Percentiles rank a stretch among this genome's conserved stretches.
Conservation (phyloP, 192 early-diverging fungal genomes). For the Umbelopsis isabellina region DNA sequence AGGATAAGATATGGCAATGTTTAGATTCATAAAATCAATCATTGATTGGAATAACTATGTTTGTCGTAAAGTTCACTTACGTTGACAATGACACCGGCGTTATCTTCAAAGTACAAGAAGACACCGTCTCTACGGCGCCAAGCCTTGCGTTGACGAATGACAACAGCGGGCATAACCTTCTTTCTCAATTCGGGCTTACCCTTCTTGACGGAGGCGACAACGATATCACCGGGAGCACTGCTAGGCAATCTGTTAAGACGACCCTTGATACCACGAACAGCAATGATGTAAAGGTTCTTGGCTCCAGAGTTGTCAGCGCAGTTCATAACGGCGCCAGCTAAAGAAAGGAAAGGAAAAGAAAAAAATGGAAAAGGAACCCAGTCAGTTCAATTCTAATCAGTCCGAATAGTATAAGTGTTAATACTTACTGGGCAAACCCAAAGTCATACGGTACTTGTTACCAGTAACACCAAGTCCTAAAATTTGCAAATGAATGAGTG, state of each 20-base stretch:
- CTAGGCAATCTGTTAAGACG: slow-evolving; percentile 97
- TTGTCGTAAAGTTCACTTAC: not conserved
- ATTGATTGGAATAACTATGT: too few species aligned
- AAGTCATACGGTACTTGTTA: slow-evolving; percentile 99
- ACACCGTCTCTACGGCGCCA: slow-evolving; percentile 99
- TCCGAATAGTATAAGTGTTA: too few species aligned
- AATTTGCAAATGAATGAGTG: too few species aligned
- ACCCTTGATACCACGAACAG: slow-evolving; percentile 94
- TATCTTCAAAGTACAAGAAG: slow-evolving; percentile 99
- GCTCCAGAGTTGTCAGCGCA: slow-evolving; percentile 99
- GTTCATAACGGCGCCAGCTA: slow-evolving; percentile 90
- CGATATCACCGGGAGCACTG: slow-evolving; percentile 99
- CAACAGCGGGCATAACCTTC: slow-evolving; percentile 99
- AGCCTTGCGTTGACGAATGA: slow-evolving; percentile 98
- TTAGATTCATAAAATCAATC: not conserved
- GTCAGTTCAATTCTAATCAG: too few species aligned
- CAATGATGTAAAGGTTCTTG: slow-evolving; percentile 99
- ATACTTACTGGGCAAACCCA: slow-evolving; percentile 78
- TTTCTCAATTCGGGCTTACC: slow-evolving; percentile 99
- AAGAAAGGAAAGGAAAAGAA: slow-evolving; percentile 56
- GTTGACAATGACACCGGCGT: slow-evolving; percentile 99
- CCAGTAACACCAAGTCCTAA: slow-evolving; percentile 73
- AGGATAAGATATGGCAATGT: not conserved
- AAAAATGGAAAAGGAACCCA: not conserved
- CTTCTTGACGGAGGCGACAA: slow-evolving; percentile 99